Base-by-base conservation (phyloP, 441 rosid genomes). In the Sinapis alba region DNA sequence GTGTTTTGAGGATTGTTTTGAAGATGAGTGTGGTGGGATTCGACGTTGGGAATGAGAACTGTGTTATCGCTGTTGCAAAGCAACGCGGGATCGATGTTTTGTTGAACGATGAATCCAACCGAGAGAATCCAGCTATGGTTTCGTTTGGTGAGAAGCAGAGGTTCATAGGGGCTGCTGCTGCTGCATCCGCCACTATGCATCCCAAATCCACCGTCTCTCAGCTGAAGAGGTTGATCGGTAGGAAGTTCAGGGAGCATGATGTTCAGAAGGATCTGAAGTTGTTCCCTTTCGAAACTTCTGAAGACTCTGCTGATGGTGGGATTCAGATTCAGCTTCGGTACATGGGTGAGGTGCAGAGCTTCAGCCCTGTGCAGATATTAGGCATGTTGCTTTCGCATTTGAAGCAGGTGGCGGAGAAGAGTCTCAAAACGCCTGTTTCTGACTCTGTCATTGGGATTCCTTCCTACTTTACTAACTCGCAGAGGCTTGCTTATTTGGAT, bases 111-210 rank as follows among this genome's bases (percentile, higher is more conserved):
- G 98, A 96, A 83, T 96, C 98, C 0, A 88, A 90, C 7, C 90
- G 98, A 12, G 98, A 96, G 78, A 93, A 90, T 2, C 97, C 90
- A 0, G 84, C 90, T 27, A 83, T 87, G 78, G 96, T 96, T 16
- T 93, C 92, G 1, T 96, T 96, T 26, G 93, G 97, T 53, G 99
- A 93, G 85, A 96, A 89, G 76, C 99, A 96, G 84, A 85, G 99
- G 70, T 89, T 89, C 68, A 69, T 93, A 77, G 98, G 99, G 12
- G 79, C 94, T 43, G 93, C 97, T 64, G 98, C 97, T 6, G 93
- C 97, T 58, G 94, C 96, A 10, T 89, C 97, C 58, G 91, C 91
- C 7, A 84, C 78, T 54, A 89, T 90, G 99, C 84, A 96, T 79
- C 96, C 92, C 0, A 93, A 86, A 80, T 88, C 94, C 6, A 88